These are phyloP conservation scores for Arthrinium puccinioides DNA, from an alignment of 2,329 filamentous ascomycete genomes.

Conservation along the genomic window DNA sequence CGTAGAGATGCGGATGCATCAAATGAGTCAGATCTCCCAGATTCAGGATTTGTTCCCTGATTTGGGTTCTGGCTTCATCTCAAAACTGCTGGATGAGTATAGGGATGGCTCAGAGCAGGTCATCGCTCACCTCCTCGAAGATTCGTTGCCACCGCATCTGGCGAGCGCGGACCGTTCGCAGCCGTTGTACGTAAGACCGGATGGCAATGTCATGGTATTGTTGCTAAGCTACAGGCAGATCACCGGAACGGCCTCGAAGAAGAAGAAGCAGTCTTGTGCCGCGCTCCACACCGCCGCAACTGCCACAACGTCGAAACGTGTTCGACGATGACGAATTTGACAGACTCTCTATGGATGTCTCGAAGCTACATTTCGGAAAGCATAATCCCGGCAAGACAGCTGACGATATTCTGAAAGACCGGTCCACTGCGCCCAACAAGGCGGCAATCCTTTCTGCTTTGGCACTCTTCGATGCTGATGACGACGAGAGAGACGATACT, in stretches of 20 bases:
- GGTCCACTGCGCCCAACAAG: conserved; percentile 61
- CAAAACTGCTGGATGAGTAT: conserved; percentile 74
- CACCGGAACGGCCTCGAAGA: conserved; percentile 18
- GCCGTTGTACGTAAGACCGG: conserved; percentile 40
- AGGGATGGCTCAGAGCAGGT: conserved; percentile 70
- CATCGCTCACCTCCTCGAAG: conserved; percentile 74
- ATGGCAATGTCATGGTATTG: background rate
- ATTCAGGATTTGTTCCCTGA: conserved; percentile 93
- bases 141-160: conserved; percentile 64
- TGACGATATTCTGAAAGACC: conserved; percentile 64
- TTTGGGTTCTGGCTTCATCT: conserved; percentile 74
- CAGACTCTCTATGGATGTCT: conserved; percentile 56
- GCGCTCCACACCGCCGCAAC: conserved; percentile 47
- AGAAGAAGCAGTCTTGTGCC: conserved; percentile 44
- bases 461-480: conserved; percentile 83
- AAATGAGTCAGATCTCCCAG: conserved; percentile 76
- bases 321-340: conserved; percentile 80
- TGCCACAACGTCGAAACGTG: conserved; percentile 60
- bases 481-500: conserved; percentile 94
- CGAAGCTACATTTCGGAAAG: conserved; percentile 74
- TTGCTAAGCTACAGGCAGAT: conserved; percentile 12
- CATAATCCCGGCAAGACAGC: conserved; percentile 54
- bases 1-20: conserved; percentile 63
- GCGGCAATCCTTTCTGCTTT: conserved; percentile 84
- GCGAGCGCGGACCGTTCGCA: conserved; percentile 56